Conservation (phyloP, 768 basidiomycete species). For the Suillus lakei region DNA sequence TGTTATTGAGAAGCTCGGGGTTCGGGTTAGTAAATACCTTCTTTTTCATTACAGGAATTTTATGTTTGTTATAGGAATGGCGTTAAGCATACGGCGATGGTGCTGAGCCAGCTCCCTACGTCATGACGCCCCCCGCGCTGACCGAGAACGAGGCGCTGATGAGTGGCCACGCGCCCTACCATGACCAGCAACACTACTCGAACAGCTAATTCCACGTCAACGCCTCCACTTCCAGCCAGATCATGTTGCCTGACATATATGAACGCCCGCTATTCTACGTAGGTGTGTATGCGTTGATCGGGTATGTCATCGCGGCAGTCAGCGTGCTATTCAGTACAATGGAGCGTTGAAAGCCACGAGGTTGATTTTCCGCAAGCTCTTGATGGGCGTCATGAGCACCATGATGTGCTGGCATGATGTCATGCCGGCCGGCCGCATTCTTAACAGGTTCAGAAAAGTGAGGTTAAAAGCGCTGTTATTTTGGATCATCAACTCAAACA, state of each 20-base stretch:
- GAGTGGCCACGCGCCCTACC: slow-evolving; percentile 25
- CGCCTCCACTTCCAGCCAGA: slow-evolving; percentile 21
- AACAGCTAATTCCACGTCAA: slow-evolving; percentile 23
- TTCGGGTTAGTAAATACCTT: slow-evolving; percentile 22
- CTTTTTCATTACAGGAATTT: slow-evolving; percentile 3
- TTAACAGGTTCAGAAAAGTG: slow-evolving; percentile 83
- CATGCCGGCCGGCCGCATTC: slow-evolving; percentile 80
- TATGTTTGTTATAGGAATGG: slow-evolving; percentile 27
- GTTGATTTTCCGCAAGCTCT: slow-evolving; percentile 51
- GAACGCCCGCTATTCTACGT: slow-evolving; percentile 76
- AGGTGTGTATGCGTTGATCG: slow-evolving; percentile 66
- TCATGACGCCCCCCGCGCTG: slow-evolving; percentile 25
- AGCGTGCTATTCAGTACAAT: slow-evolving; percentile 59
- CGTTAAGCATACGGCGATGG: slow-evolving; percentile 27
- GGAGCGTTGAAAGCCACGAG: slow-evolving; percentile 47
- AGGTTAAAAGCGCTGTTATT: slow-evolving; percentile 3
- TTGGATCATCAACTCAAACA: slow-evolving; percentile 5
- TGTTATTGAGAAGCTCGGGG: slow-evolving; percentile 36
- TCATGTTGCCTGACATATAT: slow-evolving; percentile 49
- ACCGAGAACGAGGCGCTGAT: slow-evolving; percentile 36
- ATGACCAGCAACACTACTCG: slow-evolving; percentile 20
- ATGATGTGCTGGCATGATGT: slow-evolving; percentile 88
- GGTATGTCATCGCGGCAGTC: slow-evolving; percentile 51
- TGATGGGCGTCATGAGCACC: slow-evolving; percentile 74
- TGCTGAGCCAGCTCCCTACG: slow-evolving; percentile 9